Evolutionary conservation across 1,139 yeast genomes (phyloP).

Genomic region (Kazachstania sp.): DNA sequence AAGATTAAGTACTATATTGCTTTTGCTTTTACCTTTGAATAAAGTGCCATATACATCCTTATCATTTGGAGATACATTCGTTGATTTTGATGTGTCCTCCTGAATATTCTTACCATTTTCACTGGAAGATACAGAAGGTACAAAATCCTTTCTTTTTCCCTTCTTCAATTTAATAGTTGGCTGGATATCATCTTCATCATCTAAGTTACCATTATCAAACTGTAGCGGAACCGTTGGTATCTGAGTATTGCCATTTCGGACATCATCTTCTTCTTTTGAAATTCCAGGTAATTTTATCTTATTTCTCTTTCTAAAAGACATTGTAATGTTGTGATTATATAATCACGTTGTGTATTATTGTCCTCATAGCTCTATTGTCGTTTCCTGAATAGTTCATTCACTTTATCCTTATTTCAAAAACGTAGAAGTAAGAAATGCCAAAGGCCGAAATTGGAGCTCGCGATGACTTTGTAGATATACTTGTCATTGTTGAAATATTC

Average conservation of each 20-base stretch:
- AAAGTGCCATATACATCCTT: neutral
- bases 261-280: neutral
- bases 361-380: too few species aligned
- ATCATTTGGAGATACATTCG: too few species aligned
- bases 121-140: neutral
- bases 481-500: too few species aligned
- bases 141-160: neutral
- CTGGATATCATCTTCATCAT: neutral
- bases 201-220: neutral
- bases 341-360: too few species aligned
- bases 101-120: neutral
- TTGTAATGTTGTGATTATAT: neutral
- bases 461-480: too few species aligned
- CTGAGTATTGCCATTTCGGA: neutral
- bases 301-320: conserved; percentile 6
- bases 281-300: conserved; percentile 5
- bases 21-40: neutral
- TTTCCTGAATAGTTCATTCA: too few species aligned
- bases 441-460: too few species aligned
- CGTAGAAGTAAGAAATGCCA: too few species aligned
- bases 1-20: conserved; percentile 1
- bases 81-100: neutral
- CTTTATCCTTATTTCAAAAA: too few species aligned
- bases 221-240: neutral
- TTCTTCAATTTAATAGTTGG: neutral